Conservation (phyloP, 2,329 filamentous ascomycete genomes). For the Colletotrichum sp. region DNA sequence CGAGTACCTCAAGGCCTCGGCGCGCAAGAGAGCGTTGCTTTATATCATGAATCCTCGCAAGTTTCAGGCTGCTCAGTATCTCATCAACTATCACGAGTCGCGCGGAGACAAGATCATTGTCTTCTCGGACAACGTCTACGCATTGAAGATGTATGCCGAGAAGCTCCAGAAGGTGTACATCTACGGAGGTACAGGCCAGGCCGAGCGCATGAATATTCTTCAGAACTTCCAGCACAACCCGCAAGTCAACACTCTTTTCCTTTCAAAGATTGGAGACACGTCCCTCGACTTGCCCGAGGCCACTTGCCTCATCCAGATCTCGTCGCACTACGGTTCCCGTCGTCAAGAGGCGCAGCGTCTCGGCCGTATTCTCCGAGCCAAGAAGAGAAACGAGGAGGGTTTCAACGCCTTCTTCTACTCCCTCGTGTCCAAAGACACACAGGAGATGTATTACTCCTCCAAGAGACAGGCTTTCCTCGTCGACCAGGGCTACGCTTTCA, state of each 20-base stretch:
- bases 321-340: constrained; percentile 94
- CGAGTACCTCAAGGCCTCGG: constrained; percentile 80
- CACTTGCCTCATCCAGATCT: constrained; percentile 96
- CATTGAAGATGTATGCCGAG: constrained; percentile 82
- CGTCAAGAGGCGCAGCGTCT: constrained; percentile 95
- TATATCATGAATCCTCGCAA: constrained; percentile 99
- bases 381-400: constrained; percentile 94
- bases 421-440: constrained; percentile 94
- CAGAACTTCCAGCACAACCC: constrained; percentile 96
- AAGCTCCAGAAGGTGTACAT: constrained; percentile 90
- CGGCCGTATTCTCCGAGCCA: constrained; percentile 91
- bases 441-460: constrained; percentile 97
- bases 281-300: constrained; percentile 97
- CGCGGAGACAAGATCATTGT: constrained; percentile 98
- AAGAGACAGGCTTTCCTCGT: constrained; percentile 97
- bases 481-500: constrained; percentile 98
- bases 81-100: constrained; percentile 97
- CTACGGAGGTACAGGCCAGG: constrained; percentile 85
- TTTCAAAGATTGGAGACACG: constrained; percentile 97
- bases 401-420: constrained; percentile 99
- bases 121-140: constrained; percentile 97
- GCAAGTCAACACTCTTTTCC: constrained; percentile 87
- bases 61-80: constrained; percentile 94
- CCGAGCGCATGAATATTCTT: constrained; percentile 84
- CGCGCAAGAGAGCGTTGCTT: constrained; percentile 57